These are phyloP conservation scores for Cladosporium sp. DNA, from an alignment of 2,329 filamentous ascomycete genomes.

Conservation along the genomic window DNA sequence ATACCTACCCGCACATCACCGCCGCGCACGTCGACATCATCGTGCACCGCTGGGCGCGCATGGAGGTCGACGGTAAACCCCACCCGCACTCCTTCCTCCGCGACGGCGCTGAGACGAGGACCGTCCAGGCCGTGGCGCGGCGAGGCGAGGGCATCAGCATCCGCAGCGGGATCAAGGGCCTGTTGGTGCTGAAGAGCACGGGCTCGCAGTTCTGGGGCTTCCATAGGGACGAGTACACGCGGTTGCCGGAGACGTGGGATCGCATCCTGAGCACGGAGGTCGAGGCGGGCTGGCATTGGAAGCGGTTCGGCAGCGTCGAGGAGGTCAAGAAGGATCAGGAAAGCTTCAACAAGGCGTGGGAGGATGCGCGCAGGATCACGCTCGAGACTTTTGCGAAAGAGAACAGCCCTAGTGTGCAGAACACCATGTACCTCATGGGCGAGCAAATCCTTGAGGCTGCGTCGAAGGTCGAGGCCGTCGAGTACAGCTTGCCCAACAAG, in stretches of 20 bases:
- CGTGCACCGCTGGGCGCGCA: constrained; percentile 86
- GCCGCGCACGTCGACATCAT: constrained; percentile 73
- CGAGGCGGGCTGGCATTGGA: constrained; percentile 82
- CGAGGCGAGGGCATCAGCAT: constrained; percentile 64
- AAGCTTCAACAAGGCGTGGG: constrained; percentile 74
- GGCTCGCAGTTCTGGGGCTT: constrained; percentile 95
- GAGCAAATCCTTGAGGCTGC: constrained; percentile 74
- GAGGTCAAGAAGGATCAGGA: constrained; percentile 59
- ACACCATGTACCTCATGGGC: constrained; percentile 98
- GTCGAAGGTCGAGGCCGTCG: constrained; percentile 64
- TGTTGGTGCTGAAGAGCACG: constrained; percentile 92
- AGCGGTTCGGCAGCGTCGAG: constrained; percentile 57
- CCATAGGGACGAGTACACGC: constrained; percentile 87
- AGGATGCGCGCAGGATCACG: constrained; percentile 74
- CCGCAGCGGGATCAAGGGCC: constrained; percentile 68
- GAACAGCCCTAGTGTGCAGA: constrained; percentile 86
- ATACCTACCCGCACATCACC: constrained; percentile 82
- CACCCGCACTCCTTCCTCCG: constrained; percentile 94
- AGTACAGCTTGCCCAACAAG: constrained; percentile 90
- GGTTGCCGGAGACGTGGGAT: constrained; percentile 84
- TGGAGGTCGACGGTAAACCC: constrained; percentile 77
- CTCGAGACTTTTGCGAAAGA: constrained; percentile 86
- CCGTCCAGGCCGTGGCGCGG: constrained; percentile 67
- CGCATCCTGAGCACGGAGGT: constrained; percentile 93
- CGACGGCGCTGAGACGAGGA: constrained; percentile 81